Percentiles rank a stretch among this genome's conserved stretches.
Conservation (phyloP, 345 rosid genomes). For the Triadica sebifera region DNA sequence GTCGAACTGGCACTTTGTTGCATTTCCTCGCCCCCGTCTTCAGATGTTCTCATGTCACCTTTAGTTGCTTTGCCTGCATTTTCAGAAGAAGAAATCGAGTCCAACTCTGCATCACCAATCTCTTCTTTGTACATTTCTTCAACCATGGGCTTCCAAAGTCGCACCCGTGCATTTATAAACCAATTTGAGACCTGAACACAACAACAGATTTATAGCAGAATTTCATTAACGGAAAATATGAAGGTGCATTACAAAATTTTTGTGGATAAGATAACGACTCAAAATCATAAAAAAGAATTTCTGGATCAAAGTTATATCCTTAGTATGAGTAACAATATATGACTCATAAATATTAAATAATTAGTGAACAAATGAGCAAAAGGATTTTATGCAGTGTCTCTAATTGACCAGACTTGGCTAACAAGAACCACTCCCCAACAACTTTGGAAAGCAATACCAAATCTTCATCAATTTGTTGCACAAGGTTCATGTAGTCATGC, state of each 20-base stretch:
- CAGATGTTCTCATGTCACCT: constrained; percentile 41
- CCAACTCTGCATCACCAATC: constrained; percentile 60
- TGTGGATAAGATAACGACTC: not conserved
- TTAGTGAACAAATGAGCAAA: not conserved
- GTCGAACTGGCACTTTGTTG: constrained; percentile 44
- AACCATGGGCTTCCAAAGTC: constrained; percentile 98
- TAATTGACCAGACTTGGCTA: not conserved
- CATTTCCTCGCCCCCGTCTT: constrained; percentile 45
- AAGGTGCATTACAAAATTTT: not conserved
- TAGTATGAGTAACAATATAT: not conserved
- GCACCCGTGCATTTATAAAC: constrained; percentile 96
- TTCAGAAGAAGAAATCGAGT: constrained; percentile 69
- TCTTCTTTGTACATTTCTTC: constrained; percentile 98
- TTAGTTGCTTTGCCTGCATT: constrained; percentile 42
- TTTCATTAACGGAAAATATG: not conserved
- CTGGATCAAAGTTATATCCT: not conserved
- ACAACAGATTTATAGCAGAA: not conserved
- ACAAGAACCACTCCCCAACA: not conserved
- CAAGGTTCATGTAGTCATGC: not conserved
- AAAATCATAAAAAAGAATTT: not conserved
- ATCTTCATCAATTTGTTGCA: not conserved
- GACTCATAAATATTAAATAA: not conserved
- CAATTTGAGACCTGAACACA: constrained; percentile 80
- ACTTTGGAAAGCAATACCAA: not conserved
- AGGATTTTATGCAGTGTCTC: not conserved